Conservation (phyloP, 106 monocot species). For the Allium sativum region DNA sequence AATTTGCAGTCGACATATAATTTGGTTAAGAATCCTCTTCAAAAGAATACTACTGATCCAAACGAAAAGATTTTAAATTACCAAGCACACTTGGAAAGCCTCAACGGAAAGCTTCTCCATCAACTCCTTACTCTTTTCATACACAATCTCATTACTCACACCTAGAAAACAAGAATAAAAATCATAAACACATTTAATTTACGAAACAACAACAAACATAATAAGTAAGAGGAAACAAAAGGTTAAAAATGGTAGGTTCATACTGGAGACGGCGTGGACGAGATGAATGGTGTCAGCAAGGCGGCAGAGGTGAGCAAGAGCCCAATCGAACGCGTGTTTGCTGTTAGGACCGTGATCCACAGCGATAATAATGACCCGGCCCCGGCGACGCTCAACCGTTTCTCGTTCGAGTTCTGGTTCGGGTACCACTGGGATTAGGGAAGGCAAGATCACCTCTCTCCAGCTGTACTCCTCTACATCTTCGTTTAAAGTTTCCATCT, state of each 20-base stretch:
- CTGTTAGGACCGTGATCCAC: constrained; percentile 65
- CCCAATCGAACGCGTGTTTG: constrained; percentile 78
- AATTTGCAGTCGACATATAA: no score
- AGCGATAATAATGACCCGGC: constrained; percentile 65
- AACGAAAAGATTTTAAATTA: no score
- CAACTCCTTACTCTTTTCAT: constrained; percentile 37
- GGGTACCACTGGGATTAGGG: constrained; percentile 47
- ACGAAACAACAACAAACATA: no score
- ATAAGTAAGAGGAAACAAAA: no score
- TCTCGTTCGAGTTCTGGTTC: constrained; percentile 51
- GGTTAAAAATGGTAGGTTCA: no score
- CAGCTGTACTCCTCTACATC: constrained; percentile 69
- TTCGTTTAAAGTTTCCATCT: constrained; percentile 61
- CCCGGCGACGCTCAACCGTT: constrained; percentile 50
- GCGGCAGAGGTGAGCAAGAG: constrained; percentile 71
- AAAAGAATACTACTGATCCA: not conserved
- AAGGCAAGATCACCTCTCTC: constrained; percentile 68
- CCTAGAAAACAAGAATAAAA: constrained; percentile 12
- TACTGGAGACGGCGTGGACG: constrained; percentile 69
- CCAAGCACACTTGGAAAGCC: constrained; percentile 45
- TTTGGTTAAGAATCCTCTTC: constrained; percentile 1
- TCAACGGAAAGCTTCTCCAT: constrained; percentile 69
- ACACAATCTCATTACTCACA: constrained; percentile 56
- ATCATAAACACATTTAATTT: not conserved
- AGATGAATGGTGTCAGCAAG: constrained; percentile 86